phyloP scores from a whole-genome alignment of 805 yeast species.

The Pichia membranifaciens region DNA sequence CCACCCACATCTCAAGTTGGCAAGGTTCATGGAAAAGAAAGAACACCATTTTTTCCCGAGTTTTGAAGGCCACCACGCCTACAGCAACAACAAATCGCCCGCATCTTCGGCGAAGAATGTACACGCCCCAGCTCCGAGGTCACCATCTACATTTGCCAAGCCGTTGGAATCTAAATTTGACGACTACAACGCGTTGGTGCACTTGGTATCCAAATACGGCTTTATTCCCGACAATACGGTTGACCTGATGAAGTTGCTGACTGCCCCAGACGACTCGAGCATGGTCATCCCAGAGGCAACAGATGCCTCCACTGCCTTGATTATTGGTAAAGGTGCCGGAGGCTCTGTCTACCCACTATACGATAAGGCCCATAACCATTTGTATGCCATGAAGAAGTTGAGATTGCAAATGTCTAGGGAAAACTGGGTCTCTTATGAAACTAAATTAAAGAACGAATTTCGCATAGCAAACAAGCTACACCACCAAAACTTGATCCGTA shows the following conservation, averaged over 20 bases:
- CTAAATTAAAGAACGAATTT: slow-evolving; percentile 77
- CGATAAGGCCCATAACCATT: slow-evolving; percentile 44
- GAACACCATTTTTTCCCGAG: slow-evolving; percentile 1
- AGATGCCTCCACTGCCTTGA: slow-evolving; percentile 11
- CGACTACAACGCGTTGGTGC: slow-evolving; percentile 12
- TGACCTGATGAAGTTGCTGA: slow-evolving; percentile 8
- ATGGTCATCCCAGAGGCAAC: slow-evolving; percentile 6
- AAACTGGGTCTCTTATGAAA: slow-evolving; percentile 60
- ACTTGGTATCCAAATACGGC: slow-evolving; percentile 16
- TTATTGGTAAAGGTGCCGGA: slow-evolving; percentile 82
- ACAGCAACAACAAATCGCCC: neutral
- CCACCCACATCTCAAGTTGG: slow-evolving; percentile 13
- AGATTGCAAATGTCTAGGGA: slow-evolving; percentile 60
- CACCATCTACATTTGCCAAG: neutral
- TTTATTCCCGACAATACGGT: slow-evolving; percentile 13
- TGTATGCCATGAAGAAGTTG: slow-evolving; percentile 86
- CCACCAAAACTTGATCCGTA: slow-evolving; percentile 76
- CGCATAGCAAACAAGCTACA: slow-evolving; percentile 71
- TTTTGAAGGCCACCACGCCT: neutral
- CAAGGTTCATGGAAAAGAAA: slow-evolving; percentile 16
- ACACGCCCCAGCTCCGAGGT: neutral
- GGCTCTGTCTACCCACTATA: slow-evolving; percentile 84
- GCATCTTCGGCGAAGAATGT: neutral
- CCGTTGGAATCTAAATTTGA: slow-evolving; percentile 10
- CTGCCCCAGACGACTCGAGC: neutral